phyloP scores from a whole-genome alignment of 2,329 filamentous ascomycete species.

The Ophiocordyceps robertsii region DNA sequence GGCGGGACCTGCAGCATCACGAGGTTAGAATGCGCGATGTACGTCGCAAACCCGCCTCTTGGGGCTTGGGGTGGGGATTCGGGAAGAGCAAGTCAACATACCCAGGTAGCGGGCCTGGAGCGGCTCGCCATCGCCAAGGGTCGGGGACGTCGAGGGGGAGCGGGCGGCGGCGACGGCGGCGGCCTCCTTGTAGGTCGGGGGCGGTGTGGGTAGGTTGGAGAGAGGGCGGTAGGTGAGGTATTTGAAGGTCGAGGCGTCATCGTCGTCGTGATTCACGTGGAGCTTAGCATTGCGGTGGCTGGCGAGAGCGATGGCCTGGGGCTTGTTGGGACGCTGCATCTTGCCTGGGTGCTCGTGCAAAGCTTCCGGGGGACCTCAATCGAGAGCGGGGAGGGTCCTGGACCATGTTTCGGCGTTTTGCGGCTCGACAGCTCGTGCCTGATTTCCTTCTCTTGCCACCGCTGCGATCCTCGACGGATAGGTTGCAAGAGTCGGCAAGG shows the following conservation, averaged over 20 bases:
- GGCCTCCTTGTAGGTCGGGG: constrained; percentile 32
- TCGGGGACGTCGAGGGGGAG: constrained; percentile 22
- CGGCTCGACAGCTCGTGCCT: background rate
- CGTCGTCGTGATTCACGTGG: constrained; percentile 8
- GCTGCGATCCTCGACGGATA: background rate
- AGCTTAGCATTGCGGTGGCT: background rate
- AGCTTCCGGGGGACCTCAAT: constrained; percentile 1
- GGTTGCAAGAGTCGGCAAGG: background rate
- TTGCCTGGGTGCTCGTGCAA: constrained; percentile 1
- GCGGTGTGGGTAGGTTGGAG: constrained; percentile 55
- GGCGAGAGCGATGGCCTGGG: background rate
- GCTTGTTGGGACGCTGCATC: constrained; percentile 3
- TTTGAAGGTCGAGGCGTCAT: constrained; percentile 28
- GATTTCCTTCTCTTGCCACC: background rate
- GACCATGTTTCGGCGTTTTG: constrained; percentile 5
- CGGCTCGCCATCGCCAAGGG: constrained; percentile 29
- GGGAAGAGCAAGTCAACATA: constrained; percentile 5
- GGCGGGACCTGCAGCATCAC: constrained; percentile 37
- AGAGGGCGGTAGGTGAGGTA: constrained; percentile 55
- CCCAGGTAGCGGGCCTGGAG: constrained; percentile 24
- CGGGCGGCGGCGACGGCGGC: constrained; percentile 25
- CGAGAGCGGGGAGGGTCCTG: background rate
- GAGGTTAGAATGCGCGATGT: background rate
- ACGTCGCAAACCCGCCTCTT: background rate
- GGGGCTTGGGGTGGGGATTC: background rate